These are phyloP conservation scores for Articulospora tetracladia DNA, from an alignment of 495 filamentous ascomycete species.

Conservation along the genomic window DNA sequence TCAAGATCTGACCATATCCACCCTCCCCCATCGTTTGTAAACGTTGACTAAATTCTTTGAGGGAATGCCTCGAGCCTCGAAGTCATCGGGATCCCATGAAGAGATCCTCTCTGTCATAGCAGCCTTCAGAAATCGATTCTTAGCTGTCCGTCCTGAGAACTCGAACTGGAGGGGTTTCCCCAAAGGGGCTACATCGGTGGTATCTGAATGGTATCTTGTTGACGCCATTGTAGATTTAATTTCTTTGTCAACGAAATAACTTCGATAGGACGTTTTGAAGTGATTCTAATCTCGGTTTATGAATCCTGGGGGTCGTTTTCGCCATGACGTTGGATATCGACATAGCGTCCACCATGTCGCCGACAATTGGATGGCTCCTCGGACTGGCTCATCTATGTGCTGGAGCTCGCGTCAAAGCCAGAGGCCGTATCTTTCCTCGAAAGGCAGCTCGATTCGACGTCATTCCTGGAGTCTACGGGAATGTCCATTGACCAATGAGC, in stretches of 20 bases:
- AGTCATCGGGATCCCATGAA: constrained; percentile 48
- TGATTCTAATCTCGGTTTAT: too few species aligned
- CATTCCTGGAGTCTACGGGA: too few species aligned
- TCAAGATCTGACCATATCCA: constrained; percentile 51
- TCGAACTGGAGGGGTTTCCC: constrained; percentile 51
- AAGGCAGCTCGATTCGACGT: not conserved
- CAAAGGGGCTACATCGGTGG: constrained; percentile 40
- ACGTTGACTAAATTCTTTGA: constrained; percentile 51
- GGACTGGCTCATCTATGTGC: too few species aligned
- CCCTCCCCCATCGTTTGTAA: constrained; percentile 60
- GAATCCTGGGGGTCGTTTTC: not conserved
- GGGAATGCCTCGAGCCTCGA: constrained; percentile 51
- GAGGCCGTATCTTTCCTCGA: too few species aligned
- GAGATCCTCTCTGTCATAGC: constrained; percentile 60
- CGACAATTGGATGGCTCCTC: not conserved
- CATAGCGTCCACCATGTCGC: not conserved
- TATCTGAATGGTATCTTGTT: constrained; percentile 16
- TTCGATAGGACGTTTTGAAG: too few species aligned
- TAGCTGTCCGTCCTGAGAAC: constrained; percentile 51
- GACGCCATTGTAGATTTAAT: constrained; percentile 4
- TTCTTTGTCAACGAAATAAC: too few species aligned
- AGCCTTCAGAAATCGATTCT: constrained; percentile 60
- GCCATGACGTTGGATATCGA: not conserved
- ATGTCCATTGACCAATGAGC: not conserved
- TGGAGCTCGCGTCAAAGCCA: too few species aligned